phyloP scores from a whole-genome alignment of 805 yeast species.

The Jamesozyma rosinii region DNA sequence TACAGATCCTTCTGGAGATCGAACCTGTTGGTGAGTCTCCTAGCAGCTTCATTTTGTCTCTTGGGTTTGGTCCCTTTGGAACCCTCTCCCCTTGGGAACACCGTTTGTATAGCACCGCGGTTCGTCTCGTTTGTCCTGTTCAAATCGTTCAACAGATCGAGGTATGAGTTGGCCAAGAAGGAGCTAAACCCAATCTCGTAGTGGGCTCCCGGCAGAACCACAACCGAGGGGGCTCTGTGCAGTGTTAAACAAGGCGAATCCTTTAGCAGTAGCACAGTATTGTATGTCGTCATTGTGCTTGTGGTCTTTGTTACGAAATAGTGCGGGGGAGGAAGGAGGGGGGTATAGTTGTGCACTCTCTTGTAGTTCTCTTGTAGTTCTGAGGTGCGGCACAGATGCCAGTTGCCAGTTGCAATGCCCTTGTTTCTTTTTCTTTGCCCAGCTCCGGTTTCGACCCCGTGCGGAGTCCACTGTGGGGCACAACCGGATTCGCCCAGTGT shows the following conservation, averaged over 20 bases:
- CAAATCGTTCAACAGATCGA: not conserved
- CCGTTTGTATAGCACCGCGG: not conserved
- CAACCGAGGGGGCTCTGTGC: not conserved
- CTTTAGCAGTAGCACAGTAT: not conserved
- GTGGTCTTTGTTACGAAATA: too few species aligned
- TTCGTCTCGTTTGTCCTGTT: not conserved
- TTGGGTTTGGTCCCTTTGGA: not conserved
- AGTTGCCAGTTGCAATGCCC: too few species aligned
- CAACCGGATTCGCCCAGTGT: too few species aligned
- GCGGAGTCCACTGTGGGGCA: too few species aligned
- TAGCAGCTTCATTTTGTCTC: not conserved
- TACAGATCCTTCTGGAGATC: constrained; percentile 4
- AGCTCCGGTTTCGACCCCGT: too few species aligned
- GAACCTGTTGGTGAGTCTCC: not conserved
- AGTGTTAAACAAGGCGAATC: not conserved
- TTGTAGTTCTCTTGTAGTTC: too few species aligned
- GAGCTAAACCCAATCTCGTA: not conserved
- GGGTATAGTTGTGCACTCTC: too few species aligned
- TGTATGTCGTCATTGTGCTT: not conserved
- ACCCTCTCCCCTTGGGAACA: not conserved
- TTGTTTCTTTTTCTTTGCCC: too few species aligned
- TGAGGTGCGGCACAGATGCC: too few species aligned
- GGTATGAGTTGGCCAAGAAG: not conserved
- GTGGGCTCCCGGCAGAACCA: not conserved
- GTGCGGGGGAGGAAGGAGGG: too few species aligned